Conservation (phyloP, 768 basidiomycete species). For the Hydnum rufescens region DNA sequence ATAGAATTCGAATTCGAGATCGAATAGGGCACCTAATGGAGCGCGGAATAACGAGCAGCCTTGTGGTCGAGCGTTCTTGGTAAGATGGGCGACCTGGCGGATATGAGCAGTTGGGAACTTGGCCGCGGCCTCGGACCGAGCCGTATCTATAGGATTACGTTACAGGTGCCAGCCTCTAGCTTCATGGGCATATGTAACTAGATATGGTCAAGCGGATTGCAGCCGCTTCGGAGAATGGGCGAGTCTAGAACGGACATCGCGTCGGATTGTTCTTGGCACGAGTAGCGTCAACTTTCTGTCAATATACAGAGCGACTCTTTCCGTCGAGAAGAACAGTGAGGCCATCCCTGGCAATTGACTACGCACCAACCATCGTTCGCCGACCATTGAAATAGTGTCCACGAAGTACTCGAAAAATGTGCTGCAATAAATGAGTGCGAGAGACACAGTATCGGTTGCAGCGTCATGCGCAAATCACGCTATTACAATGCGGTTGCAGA, state of each 20-base stretch:
- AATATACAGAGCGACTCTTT: constrained; percentile 92
- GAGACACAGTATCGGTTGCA: too few species aligned
- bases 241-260: constrained; percentile 67
- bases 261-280: constrained; percentile 95
- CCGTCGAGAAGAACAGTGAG: constrained; percentile 80
- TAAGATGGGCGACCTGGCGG: constrained; percentile 73
- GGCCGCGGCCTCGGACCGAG: constrained; percentile 54
- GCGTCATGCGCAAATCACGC: too few species aligned
- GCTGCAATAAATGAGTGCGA: constrained; percentile 92
- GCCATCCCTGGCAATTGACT: constrained; percentile 87
- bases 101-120: constrained; percentile 86
- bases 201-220: constrained; percentile 75
- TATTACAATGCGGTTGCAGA: too few species aligned
- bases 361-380: constrained; percentile 75
- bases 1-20: constrained; percentile 65
- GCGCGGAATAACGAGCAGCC: constrained; percentile 65
- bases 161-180: constrained; percentile 70
- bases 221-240: constrained; percentile 71
- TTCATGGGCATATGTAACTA: constrained; percentile 82
- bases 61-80: constrained; percentile 57
- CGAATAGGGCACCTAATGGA: constrained; percentile 47
- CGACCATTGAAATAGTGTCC: constrained; percentile 94
- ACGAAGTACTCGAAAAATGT: constrained; percentile 67
- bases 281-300: constrained; percentile 88
- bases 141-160: constrained; percentile 55